phyloP scores from a whole-genome alignment of 2,329 filamentous ascomycete species.

The Cladosporium sp. region DNA sequence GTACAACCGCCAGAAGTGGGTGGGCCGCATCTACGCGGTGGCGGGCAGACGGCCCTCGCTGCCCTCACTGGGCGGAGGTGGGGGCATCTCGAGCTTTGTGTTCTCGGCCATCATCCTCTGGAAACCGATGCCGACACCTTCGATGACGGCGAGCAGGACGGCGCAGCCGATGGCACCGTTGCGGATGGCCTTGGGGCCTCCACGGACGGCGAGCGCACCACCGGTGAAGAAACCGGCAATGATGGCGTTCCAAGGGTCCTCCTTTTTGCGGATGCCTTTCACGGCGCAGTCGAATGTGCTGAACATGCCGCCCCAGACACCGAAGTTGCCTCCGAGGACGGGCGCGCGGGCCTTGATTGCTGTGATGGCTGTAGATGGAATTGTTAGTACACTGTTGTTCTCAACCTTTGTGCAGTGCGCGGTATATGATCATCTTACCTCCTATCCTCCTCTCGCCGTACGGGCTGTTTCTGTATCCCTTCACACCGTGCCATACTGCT shows the following conservation, averaged over 20 bases:
- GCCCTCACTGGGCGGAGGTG: slow-evolving; percentile 42
- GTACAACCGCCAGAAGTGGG: slow-evolving; percentile 1
- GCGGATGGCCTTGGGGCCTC: slow-evolving; percentile 85
- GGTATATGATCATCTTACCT: slow-evolving; percentile 42
- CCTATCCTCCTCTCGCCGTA: slow-evolving; percentile 95
- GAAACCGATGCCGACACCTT: slow-evolving; percentile 95
- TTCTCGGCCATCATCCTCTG: slow-evolving; percentile 90
- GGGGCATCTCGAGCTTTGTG: slow-evolving; percentile 71
- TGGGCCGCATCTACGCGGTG: background rate
- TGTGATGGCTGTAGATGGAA: slow-evolving; percentile 64
- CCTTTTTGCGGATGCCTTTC: slow-evolving; percentile 85
- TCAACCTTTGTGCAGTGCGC: background rate
- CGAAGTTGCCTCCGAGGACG: slow-evolving; percentile 95
- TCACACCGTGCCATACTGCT: slow-evolving; percentile 94
- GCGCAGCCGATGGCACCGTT: slow-evolving; percentile 97
- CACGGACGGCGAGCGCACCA: slow-evolving; percentile 85
- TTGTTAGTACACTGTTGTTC: background rate
- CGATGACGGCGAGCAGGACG: slow-evolving; percentile 90
- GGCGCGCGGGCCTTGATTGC: slow-evolving; percentile 97
- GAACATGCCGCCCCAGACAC: slow-evolving; percentile 96
- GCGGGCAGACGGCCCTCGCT: slow-evolving; percentile 33
- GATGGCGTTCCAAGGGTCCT: slow-evolving; percentile 97
- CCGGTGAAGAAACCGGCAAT: slow-evolving; percentile 97
- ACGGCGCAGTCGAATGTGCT: slow-evolving; percentile 95
- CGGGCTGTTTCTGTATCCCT: slow-evolving; percentile 58